These are phyloP conservation scores for Aspergillus ibericus DNA, from an alignment of 2,329 filamentous ascomycete species.

Conservation along the genomic window DNA sequence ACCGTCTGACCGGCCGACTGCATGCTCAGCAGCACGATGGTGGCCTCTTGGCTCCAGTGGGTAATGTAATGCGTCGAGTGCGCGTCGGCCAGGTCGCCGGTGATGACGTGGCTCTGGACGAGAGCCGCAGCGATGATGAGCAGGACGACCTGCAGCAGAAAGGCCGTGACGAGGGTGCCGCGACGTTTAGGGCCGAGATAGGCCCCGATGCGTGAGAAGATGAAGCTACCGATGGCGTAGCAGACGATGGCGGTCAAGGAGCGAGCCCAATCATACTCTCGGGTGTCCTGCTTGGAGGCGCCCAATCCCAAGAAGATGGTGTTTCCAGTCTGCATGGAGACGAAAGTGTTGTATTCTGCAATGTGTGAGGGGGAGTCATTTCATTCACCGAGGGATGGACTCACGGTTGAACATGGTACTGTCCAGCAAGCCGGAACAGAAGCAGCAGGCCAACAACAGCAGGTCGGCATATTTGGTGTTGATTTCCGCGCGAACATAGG, in stretches of 20 bases:
- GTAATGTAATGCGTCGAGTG: neutral
- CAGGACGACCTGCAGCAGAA: slow-evolving; percentile 29
- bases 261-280: slow-evolving; percentile 45
- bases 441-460: slow-evolving; percentile 29
- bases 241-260: slow-evolving; percentile 47
- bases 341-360: slow-evolving; percentile 47
- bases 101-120: slow-evolving; percentile 25
- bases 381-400: neutral
- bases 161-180: slow-evolving; percentile 28
- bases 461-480: slow-evolving; percentile 25
- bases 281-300: slow-evolving; percentile 42
- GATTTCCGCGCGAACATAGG: slow-evolving; percentile 22
- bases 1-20: slow-evolving; percentile 35
- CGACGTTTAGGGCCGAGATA: slow-evolving; percentile 23
- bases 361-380: neutral
- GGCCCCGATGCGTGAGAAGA: slow-evolving; percentile 40
- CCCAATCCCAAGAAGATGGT: slow-evolving; percentile 48
- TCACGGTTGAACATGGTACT: slow-evolving; percentile 34
- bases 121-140: slow-evolving; percentile 30
- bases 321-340: slow-evolving; percentile 35
- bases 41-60: slow-evolving; percentile 26
- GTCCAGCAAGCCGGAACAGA: slow-evolving; percentile 30
- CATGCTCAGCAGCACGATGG: slow-evolving; percentile 34
- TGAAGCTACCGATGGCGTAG: slow-evolving; percentile 43
- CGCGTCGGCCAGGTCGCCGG: slow-evolving; percentile 15